Evolutionary conservation across 129 eudicot genomes (phyloP).

Genomic region (Arctium minus): DNA sequence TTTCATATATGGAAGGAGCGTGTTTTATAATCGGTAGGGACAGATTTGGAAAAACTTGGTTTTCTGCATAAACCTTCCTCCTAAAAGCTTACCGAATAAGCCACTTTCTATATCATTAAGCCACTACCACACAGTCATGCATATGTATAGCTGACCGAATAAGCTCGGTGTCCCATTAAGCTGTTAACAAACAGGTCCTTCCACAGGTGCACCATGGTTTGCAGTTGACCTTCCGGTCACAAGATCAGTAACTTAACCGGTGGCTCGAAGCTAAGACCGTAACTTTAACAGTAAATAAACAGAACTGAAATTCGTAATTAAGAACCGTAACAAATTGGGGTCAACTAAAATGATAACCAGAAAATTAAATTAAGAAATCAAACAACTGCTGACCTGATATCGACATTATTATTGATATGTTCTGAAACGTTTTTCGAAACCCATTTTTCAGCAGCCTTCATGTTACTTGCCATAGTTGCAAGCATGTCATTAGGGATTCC

Average conservation of each 20-base stretch:
- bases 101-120: too few relatives aligned
- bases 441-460: slow-evolving; percentile 80
- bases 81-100: too few relatives aligned
- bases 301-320: background rate
- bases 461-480: slow-evolving; percentile 43
- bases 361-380: background rate
- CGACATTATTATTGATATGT: slow-evolving; percentile 48
- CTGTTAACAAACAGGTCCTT: too few relatives aligned
- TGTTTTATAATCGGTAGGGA: too few relatives aligned
- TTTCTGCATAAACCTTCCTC: too few relatives aligned
- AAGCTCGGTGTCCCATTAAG: too few relatives aligned
- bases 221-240: too few relatives aligned
- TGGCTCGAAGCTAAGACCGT: background rate
- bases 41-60: too few relatives aligned
- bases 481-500: slow-evolving; percentile 94
- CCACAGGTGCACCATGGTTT: too few relatives aligned
- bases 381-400: slow-evolving; percentile 53
- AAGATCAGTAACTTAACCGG: background rate
- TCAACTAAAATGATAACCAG: background rate
- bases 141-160: too few relatives aligned
- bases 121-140: too few relatives aligned
- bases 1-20: too few relatives aligned
- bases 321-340: background rate
- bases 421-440: slow-evolving; percentile 60
- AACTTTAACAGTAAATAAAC: background rate